A percentile compares a stretch with the other conserved stretches of the same genome.
Conservation (phyloP, 1,284 basidiomycete genomes). For the Ceratobasidium sp. region DNA sequence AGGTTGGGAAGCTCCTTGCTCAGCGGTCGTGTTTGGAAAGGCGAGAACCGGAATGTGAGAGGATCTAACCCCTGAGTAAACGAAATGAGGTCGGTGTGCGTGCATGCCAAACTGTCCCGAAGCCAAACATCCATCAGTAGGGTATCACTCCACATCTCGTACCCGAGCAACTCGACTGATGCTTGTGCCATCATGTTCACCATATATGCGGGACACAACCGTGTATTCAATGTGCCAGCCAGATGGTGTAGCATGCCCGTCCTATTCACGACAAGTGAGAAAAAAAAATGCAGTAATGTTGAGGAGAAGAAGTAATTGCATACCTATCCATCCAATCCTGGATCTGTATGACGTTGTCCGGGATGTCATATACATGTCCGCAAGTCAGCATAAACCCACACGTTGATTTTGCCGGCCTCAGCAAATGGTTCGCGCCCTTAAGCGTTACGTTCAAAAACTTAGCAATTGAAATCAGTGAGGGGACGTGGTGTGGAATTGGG, state of each 20-base stretch:
- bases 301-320: too few species aligned
- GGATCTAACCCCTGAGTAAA: background rate
- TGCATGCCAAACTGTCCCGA: background rate
- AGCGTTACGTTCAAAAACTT: too few species aligned
- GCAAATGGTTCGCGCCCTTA: background rate
- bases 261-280: background rate
- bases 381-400: background rate
- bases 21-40: slow-evolving; percentile 10
- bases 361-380: background rate
- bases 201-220: background rate
- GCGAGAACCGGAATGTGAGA: slow-evolving; percentile 1
- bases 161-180: background rate
- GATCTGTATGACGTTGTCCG: background rate
- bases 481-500: too few species aligned
- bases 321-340: background rate
- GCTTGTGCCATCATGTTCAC: background rate
- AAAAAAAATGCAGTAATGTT: background rate
- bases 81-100: background rate
- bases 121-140: background rate
- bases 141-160: background rate
- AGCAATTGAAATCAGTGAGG: too few species aligned
- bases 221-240: background rate
- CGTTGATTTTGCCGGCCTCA: background rate
- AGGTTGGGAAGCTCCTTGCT: slow-evolving; percentile 5
- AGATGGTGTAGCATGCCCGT: background rate